phyloP scores from a whole-genome alignment of 805 yeast genomes.

The Cyberlindnera xishuangbannaensis region DNA sequence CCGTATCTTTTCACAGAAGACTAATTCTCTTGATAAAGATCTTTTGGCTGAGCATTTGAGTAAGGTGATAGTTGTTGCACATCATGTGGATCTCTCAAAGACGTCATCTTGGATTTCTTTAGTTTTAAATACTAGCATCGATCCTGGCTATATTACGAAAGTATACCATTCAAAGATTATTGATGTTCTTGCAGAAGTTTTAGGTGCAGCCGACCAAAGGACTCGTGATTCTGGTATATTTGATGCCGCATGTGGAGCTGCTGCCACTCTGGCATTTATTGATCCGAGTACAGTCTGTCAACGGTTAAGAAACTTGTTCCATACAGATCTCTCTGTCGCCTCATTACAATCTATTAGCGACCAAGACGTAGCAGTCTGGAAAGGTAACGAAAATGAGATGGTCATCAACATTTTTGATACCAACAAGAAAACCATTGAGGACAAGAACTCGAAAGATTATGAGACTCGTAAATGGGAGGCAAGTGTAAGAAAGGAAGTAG shows the following conservation, averaged over 20 bases:
- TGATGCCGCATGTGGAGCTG: slow-evolving; percentile 43
- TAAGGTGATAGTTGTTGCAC: slow-evolving; percentile 38
- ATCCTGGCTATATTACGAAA: slow-evolving; percentile 56
- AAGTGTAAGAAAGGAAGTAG: slow-evolving; percentile 67
- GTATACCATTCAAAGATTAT: slow-evolving; percentile 22
- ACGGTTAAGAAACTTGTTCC: slow-evolving; percentile 37
- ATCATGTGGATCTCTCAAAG: slow-evolving; percentile 35
- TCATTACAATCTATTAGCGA: slow-evolving; percentile 32
- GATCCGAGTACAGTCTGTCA: slow-evolving; percentile 55
- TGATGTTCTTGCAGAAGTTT: slow-evolving; percentile 17
- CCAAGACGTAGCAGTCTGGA: slow-evolving; percentile 58
- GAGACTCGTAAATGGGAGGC: slow-evolving; percentile 90
- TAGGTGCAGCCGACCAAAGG: slow-evolving; percentile 13
- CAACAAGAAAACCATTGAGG: slow-evolving; percentile 40
- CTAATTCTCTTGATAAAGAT: slow-evolving; percentile 13
- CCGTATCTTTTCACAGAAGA: slow-evolving; percentile 30
- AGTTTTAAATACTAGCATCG: slow-evolving; percentile 50
- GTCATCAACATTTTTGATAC: slow-evolving; percentile 57
- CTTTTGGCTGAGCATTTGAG: slow-evolving; percentile 31
- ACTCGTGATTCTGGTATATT: slow-evolving; percentile 35
- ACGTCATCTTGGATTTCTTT: slow-evolving; percentile 72
- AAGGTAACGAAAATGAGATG: slow-evolving; percentile 59
- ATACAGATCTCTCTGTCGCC: slow-evolving; percentile 32
- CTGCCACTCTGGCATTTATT: slow-evolving; percentile 50
- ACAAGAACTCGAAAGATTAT: slow-evolving; percentile 77